Base-by-base conservation (phyloP, 768 basidiomycete genomes). In the Auricularia heimuer region DNA sequence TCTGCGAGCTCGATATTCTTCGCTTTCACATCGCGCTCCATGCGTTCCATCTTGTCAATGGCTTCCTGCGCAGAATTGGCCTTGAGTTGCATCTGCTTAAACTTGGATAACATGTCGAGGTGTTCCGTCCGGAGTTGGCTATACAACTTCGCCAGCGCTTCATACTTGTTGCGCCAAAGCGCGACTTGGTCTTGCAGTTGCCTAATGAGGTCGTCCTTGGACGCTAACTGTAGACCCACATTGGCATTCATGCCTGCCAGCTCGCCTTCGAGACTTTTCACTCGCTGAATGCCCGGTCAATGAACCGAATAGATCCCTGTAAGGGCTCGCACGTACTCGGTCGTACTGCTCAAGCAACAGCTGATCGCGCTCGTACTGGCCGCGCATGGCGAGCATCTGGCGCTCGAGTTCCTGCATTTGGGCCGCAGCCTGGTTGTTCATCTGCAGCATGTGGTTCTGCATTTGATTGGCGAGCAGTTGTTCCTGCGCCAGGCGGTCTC, bases 1-100 rank as follows among this genome's bases (percentile, higher is more conserved):
- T 98, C 97, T 29, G 97, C 97, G 21, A 99, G 80, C 75, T 98
- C 97, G 64, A 99, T 76, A 73, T 98, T 99, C 83, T 99, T 99
- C n/a, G 92, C 82, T 78, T 98, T 99, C 70, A 98, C 80, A 73
- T 99, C 97, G 39, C 94, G 82, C 74, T 99, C 97, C 94, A 98
- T 98, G 65, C 95, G 82, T 75, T 98, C 97, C 94, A 99, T 98
- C 69, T 88, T 88, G 75, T 99, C 96, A 56, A 98, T 89, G 35
- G 95, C 92, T 76, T 98, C 97, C 74, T 98, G 96, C 0, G 97
- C 95, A 42, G 95, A 97, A 73, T 95, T 97, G 18, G 97, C 97
- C 75, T 97, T 98, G 67, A 98, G 83, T 73, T 98, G 95, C 83
- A 98, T 84, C 69, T 91, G 89, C 80, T 98, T 99, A 82, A 91